phyloP scores from a whole-genome alignment of 192 early-diverging fungal genomes.

The Coemansia sp. region DNA sequence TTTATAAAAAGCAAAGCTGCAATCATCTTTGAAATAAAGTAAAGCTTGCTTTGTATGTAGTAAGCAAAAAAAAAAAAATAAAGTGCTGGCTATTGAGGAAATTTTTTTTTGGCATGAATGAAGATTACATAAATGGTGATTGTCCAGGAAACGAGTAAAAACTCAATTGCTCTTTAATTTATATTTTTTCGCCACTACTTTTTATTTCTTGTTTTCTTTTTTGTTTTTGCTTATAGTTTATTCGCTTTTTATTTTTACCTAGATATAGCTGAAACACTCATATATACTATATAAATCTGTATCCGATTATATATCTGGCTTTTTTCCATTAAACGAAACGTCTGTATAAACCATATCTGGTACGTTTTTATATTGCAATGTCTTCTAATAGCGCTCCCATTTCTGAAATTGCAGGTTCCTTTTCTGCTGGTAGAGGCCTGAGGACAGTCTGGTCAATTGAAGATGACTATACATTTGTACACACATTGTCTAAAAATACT shows the following conservation, averaged over 20 bases:
- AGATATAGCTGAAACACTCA: too few species aligned
- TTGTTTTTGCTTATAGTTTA: too few species aligned
- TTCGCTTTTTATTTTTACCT: too few species aligned
- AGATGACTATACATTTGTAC: conserved; percentile 27
- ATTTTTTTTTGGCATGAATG: too few species aligned
- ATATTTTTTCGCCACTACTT: background rate
- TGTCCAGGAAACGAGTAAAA: too few species aligned
- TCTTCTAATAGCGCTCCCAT: background rate
- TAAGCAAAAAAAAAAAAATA: background rate
- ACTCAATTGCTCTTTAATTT: background rate
- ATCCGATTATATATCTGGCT: too few species aligned
- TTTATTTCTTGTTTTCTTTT: too few species aligned
- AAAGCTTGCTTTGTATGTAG: background rate
- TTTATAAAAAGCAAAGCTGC: background rate
- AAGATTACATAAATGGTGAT: too few species aligned
- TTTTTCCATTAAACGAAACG: too few species aligned
- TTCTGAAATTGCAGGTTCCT: background rate
- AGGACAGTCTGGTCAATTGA: conserved; percentile 10
- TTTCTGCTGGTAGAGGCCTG: background rate
- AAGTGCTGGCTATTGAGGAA: background rate
- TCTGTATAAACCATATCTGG: too few species aligned
- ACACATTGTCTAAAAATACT: conserved; percentile 25
- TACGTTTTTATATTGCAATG: background rate
- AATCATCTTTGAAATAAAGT: background rate
- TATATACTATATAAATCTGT: too few species aligned